Conservation (phyloP, 2,329 filamentous ascomycete genomes). For the Hirsutella rhossiliensis region DNA sequence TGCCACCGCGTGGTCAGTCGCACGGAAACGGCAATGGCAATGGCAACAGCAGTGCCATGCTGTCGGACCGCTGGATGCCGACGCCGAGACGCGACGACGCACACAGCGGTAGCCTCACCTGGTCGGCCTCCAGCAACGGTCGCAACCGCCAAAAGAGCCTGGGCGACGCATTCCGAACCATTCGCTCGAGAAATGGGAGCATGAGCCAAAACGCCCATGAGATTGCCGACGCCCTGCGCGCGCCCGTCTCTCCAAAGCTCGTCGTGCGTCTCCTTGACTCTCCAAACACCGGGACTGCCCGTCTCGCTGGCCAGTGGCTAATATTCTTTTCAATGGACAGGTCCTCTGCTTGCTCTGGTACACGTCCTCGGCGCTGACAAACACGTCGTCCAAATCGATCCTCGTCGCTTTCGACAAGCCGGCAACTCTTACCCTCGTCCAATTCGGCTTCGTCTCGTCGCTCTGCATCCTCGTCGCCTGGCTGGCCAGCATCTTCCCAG, state of each 20-base stretch:
- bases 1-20: slow-evolving; percentile 3
- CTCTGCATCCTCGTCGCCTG: slow-evolving; percentile 76
- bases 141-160: slow-evolving; percentile 77
- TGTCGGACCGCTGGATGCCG: slow-evolving; percentile 16
- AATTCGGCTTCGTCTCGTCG: slow-evolving; percentile 85
- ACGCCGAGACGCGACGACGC: slow-evolving; percentile 12
- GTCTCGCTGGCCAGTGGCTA: neutral
- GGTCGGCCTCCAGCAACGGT: slow-evolving; percentile 24
- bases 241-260: slow-evolving; percentile 77
- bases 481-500: slow-evolving; percentile 60
- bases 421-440: slow-evolving; percentile 79
- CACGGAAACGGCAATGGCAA: neutral
- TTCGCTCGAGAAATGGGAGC: slow-evolving; percentile 69
- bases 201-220: slow-evolving; percentile 90
- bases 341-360: slow-evolving; percentile 86
- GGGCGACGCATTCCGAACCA: slow-evolving; percentile 74
- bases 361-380: slow-evolving; percentile 86
- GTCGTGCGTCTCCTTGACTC: slow-evolving; percentile 62
- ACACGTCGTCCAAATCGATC: slow-evolving; percentile 96
- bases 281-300: neutral
- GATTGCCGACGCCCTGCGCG: slow-evolving; percentile 79
- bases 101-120: neutral
- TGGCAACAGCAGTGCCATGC: slow-evolving; percentile 15
- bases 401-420: slow-evolving; percentile 84
- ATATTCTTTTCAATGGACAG: slow-evolving; percentile 31